Conservation (phyloP, 148 eudicot species). For the Nepenthes gracilis region DNA sequence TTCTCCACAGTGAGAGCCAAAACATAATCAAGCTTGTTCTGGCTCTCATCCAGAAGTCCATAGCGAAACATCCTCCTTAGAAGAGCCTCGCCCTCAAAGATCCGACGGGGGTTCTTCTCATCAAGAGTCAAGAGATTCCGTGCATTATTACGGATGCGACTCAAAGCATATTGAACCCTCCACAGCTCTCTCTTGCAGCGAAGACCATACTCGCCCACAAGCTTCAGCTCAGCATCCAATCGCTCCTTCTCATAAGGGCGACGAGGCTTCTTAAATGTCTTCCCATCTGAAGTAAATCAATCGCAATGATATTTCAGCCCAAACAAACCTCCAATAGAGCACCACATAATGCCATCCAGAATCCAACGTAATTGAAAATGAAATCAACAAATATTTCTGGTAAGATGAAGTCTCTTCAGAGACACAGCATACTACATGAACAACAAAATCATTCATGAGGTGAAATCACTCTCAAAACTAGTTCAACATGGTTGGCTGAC, state of each 20-base stretch:
- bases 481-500: no score
- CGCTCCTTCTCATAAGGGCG: conserved; percentile 10
- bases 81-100: conserved; percentile 32
- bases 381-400: no score
- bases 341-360: no score
- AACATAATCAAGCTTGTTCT: conserved; percentile 34
- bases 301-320: no score
- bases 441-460: no score
- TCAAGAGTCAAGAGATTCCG: conserved; percentile 27
- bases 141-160: conserved; percentile 26
- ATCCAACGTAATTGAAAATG: no score
- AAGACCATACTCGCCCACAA: conserved; percentile 10
- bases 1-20: conserved; percentile 29
- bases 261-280: conserved; percentile 10
- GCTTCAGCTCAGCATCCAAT: conserved; percentile 10
- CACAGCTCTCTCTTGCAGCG: conserved; percentile 11
- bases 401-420: no score
- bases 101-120: conserved; percentile 29
- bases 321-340: no score
- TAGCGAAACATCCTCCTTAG: conserved; percentile 24
- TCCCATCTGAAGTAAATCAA: conserved; percentile 5
- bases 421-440: no score
- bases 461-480: no score
- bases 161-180: conserved; percentile 20
- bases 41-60: conserved; percentile 29